Evolutionary conservation across 23 red algal genomes (phyloP), one percentile per base, ranked within the genome.

Genomic region (Pyropia haitanensis): DNA sequence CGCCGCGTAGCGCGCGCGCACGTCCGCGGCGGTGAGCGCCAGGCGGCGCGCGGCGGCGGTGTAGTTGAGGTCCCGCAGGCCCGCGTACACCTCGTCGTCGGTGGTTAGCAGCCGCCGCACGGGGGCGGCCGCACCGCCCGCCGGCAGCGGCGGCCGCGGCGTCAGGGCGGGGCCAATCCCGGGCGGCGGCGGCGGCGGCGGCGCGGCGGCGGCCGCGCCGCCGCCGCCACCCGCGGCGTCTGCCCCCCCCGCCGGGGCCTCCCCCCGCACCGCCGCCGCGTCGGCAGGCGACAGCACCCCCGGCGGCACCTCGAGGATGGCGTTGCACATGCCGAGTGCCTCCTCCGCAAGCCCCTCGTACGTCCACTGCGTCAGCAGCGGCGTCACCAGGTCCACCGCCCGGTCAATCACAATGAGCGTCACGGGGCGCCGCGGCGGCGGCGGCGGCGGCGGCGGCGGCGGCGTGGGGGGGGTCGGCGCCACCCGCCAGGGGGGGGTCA

Each of bases 291-390:
- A 50, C 52, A 87, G 62, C 18, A 56, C 59, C 14, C 62, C 67
- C 23, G 71, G 49, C 2, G 74, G 75, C 5, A 95, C 23, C 23
- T 88, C 78, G 6, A 95, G 68, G 49, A 76, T 49, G 58, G 78
- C 78, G 19, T 79, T 80, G 71, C 70, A 78, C 29, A 95, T 63
- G 48, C 90, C 82, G 12, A 96, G 61, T 12, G 75, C 68, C 60
- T 96, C 82, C 22, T 88, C 76, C 32, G 85, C 28, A 21, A 89
- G 65, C 27, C 80, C 91, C 26, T 96, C 91, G 31, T 96, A 96
- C 29, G 91, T 96, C 32, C 91, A 80, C 60, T 88, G 91, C 0
- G 91, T 89, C 14, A 96, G 64, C 66, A 96, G 54, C 22, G 91
- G 91, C 10, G 80, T 96, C 27, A 96, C 72, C 18, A 79, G 64